Conservation (phyloP, 2,329 filamentous ascomycete species). For the Trichocomaceae sp. region DNA sequence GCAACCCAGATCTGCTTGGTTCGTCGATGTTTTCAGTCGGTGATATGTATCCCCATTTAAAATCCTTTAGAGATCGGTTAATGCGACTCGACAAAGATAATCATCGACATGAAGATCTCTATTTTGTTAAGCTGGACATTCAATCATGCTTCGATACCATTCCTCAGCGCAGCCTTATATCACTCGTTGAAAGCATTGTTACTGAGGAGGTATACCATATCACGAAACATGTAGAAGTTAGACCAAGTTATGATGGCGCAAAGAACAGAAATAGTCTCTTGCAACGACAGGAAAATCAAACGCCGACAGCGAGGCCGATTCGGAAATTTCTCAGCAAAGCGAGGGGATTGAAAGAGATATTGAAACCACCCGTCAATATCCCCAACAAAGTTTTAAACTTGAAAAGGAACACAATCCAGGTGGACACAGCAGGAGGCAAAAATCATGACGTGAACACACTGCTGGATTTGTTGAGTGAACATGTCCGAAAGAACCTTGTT, state of each 20-base stretch:
- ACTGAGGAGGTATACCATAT: constrained; percentile 61
- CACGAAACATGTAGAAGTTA: constrained; percentile 67
- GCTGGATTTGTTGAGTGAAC: constrained; percentile 64
- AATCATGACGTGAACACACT: constrained; percentile 54
- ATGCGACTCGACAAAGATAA: neutral
- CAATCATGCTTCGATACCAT: constrained; percentile 92
- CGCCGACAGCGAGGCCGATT: constrained; percentile 20
- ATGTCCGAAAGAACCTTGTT: constrained; percentile 79
- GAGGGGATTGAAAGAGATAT: constrained; percentile 35
- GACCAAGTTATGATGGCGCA: constrained; percentile 35
- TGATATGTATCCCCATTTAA: constrained; percentile 70
- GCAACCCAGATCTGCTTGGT: constrained; percentile 59
- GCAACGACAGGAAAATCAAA: constrained; percentile 6
- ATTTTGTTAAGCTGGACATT: constrained; percentile 90
- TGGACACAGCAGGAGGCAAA: constrained; percentile 59
- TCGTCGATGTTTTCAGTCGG: constrained; percentile 73
- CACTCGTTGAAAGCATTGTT: constrained; percentile 55
- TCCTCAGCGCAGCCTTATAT: constrained; percentile 67
- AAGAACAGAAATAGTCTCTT: constrained; percentile 11
- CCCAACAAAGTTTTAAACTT: constrained; percentile 45
- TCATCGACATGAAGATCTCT: constrained; percentile 45
- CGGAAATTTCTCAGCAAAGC: constrained; percentile 51
- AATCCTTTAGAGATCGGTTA: constrained; percentile 53
- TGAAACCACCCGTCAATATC: constrained; percentile 37
- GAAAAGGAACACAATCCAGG: constrained; percentile 64